Conservation (phyloP, 2,329 filamentous ascomycete species). For the Myriosclerotinia scirpicola region DNA sequence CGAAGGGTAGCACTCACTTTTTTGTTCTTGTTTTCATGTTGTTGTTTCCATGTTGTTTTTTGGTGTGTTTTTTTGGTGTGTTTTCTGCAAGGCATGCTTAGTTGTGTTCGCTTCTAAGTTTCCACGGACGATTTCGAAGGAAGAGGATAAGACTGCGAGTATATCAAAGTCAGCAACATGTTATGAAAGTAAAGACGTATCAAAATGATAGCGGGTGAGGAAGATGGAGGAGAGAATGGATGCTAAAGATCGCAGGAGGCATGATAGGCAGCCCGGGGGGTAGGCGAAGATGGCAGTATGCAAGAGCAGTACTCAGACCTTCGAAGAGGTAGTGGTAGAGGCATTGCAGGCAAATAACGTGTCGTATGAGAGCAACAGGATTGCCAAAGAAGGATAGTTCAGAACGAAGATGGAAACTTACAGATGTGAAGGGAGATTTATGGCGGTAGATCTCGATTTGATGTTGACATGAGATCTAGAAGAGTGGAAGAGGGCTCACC, state of each 20-base stretch:
- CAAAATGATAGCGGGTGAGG: too few species aligned
- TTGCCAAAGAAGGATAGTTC: background rate
- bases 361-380: too few species aligned
- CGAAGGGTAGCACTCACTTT: background rate
- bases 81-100: background rate
- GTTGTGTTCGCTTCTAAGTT: background rate
- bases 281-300: background rate
- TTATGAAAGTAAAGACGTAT: background rate
- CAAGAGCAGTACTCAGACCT: background rate
- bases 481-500: slow-evolving; percentile 7
- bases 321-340: background rate
- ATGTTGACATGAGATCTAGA: background rate
- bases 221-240: background rate
- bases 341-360: background rate
- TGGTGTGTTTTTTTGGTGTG: background rate
- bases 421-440: background rate
- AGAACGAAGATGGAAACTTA: background rate
- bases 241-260: background rate
- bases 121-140: background rate
- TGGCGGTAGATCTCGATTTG: background rate
- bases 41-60: background rate
- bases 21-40: background rate
- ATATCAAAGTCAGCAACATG: background rate
- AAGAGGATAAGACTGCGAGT: background rate
- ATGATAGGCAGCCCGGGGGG: background rate